Evolutionary conservation across 805 yeast genomes (phyloP), one percentile per base, ranked within the genome.

Genomic region (Saccharomyces kudriavzevii): DNA sequence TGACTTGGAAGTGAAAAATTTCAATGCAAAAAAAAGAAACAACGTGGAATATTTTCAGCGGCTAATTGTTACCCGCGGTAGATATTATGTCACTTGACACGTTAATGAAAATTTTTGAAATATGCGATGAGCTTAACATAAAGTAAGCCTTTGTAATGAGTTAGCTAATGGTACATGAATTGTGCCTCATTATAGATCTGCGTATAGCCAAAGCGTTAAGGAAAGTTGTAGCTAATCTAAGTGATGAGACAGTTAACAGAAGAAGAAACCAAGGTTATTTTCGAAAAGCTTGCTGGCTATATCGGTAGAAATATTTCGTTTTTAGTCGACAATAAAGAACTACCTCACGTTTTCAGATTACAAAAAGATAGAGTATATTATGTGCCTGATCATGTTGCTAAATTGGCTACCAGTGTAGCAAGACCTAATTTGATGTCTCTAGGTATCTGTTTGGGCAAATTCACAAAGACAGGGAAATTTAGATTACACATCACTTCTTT

Each of bases 281-380:
- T 94, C 70, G 98, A 94, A 68, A 94, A 94, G 73, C 80, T 94
- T 54, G 97, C 98, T 56, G 92, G 87, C 70, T 94, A 94, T 66
- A 88, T 94, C 60, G 99, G 99, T n/a, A 80, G 97, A 70, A 94
- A 92, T 71, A 92, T 94, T 54, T 83, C 96, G 5, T 83, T 83
- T 57, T 74, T 94, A 54, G 89, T 94, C 55, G 95, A 92, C 64
- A 85, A 89, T 66, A 81, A 82, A 50, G 70, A 63, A 31, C 87
- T 88, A 61, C 96, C 96, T 20, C 96, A 90, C 73, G 96, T 95
- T 43, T 89, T 94, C 77, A 81, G 99, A 69, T 77, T 94, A 56
- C 99, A 94, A 70, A 94, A 94, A 71, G 98, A 94, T 69, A 75
- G 99, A 66, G 99, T 94, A 0, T 94, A 94, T 75, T 94, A 92